These are phyloP conservation scores for Citrus cavaleriei DNA, from an alignment of 345 rosid genomes.

Conservation along the genomic window DNA sequence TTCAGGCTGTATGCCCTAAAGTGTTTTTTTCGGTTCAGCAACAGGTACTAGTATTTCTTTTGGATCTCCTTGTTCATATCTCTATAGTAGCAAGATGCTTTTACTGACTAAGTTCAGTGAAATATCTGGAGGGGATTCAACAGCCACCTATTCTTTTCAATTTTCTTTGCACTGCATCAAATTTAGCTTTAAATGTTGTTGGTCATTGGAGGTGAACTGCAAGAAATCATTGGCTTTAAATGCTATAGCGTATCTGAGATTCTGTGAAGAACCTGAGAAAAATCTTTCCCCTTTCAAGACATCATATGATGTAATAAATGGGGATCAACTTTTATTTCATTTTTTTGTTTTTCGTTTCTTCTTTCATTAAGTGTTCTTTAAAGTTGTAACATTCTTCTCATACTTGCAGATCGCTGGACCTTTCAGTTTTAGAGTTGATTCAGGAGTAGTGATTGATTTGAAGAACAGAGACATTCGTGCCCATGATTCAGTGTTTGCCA, in stretches of 20 bases:
- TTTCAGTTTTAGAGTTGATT: slow-evolving; percentile 80
- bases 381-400: neutral
- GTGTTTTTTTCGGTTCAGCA: slow-evolving; percentile 77
- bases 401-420: slow-evolving; percentile 80
- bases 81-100: neutral
- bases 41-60: slow-evolving; percentile 50
- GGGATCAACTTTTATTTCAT: neutral
- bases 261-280: neutral
- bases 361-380: neutral
- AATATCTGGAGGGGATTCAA: neutral
- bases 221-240: neutral
- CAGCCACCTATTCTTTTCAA: neutral
- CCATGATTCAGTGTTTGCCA: slow-evolving; percentile 65
- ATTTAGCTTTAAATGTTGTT: neutral
- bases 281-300: neutral
- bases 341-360: neutral
- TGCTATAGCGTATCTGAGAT: neutral
- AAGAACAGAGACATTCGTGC: slow-evolving; percentile 38
- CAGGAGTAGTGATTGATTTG: slow-evolving; percentile 55
- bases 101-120: neutral
- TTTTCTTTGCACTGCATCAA: neutral
- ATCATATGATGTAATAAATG: neutral
- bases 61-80: neutral
- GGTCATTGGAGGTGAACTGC: neutral
- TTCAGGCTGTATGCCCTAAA: slow-evolving; percentile 63